Evolutionary conservation across 2,329 filamentous ascomycete genomes (phyloP).

Genomic region (Scytalidium sp.): DNA sequence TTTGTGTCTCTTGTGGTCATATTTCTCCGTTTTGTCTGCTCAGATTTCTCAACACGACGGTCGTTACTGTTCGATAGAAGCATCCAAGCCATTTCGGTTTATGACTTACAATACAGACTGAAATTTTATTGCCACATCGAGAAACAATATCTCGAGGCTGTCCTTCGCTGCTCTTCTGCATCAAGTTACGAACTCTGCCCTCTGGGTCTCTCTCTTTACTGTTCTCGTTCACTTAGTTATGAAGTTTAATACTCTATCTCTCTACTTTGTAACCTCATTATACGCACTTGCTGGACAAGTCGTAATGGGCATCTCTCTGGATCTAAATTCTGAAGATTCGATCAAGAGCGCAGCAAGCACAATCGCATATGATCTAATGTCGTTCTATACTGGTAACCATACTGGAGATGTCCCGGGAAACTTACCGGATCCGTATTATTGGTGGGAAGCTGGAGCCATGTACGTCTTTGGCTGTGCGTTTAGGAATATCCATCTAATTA

Average conservation of each 20-base stretch:
- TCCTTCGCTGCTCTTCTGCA: not conserved
- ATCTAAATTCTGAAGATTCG: constrained; percentile 28
- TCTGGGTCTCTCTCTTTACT: not conserved
- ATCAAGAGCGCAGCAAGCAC: constrained; percentile 29
- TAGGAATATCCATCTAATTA: not conserved
- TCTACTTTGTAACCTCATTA: not conserved
- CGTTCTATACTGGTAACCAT: constrained; percentile 46
- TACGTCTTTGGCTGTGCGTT: constrained; percentile 37
- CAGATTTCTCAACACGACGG: too few species aligned
- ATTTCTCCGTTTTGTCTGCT: too few species aligned
- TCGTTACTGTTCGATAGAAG: too few species aligned
- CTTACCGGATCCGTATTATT: constrained; percentile 46
- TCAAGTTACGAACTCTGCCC: too few species aligned
- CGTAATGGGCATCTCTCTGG: not conserved
- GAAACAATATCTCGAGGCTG: not conserved
- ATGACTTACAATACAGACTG: too few species aligned
- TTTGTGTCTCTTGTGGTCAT: not conserved
- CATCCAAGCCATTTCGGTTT: too few species aligned
- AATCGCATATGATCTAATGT: constrained; percentile 46
- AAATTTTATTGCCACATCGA: not conserved
- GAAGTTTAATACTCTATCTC: not conserved
- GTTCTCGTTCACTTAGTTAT: not conserved
- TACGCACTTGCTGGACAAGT: constrained; percentile 4
- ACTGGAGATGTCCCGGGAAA: constrained; percentile 49
- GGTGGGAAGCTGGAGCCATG: constrained; percentile 72